Evolutionary conservation across 1,284 basidiomycete species (phyloP).

Genomic region (Stereum hirsutum): DNA sequence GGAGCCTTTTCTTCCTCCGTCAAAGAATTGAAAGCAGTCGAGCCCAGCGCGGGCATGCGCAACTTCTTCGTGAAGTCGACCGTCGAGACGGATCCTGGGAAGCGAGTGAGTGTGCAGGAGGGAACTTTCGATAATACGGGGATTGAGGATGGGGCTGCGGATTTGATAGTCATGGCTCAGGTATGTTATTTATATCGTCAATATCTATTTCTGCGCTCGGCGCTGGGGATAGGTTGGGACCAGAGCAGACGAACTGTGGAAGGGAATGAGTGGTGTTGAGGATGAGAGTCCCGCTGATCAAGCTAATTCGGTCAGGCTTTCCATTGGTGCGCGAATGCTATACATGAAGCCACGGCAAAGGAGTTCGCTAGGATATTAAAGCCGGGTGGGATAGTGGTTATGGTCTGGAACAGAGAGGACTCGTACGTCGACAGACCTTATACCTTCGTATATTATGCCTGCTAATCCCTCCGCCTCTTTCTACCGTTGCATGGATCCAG

Average conservation of each 20-base stretch:
- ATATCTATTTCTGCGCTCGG: too few relatives aligned
- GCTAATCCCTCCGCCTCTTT: too few relatives aligned
- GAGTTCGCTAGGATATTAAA: conserved; percentile 71
- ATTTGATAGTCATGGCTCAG: conserved; percentile 67
- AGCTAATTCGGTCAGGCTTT: conserved; percentile 62
- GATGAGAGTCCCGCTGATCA: too few relatives aligned
- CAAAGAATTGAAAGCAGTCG: conserved; percentile 48
- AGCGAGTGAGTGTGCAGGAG: conserved; percentile 38
- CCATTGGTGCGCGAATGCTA: conserved; percentile 75
- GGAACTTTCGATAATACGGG: conserved; percentile 60
- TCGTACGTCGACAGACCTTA: conserved; percentile 28
- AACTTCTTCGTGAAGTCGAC: conserved; percentile 44
- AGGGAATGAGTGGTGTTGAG: too few relatives aligned
- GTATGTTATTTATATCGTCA: conserved; percentile 21
- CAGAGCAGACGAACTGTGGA: too few relatives aligned
- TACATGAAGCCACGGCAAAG: conserved; percentile 50
- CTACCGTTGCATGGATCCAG: too few relatives aligned
- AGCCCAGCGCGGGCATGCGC: conserved; percentile 72
- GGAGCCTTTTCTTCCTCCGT: conserved; percentile 42
- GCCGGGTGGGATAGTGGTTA: conserved; percentile 49
- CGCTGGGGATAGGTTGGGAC: too few relatives aligned
- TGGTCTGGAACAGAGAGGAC: conserved; percentile 78
- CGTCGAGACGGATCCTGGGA: conserved; percentile 32
- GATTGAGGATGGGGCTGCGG: conserved; percentile 58
- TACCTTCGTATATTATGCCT: background rate